Percentiles rank a stretch among this genome's conserved stretches.
Evolutionary conservation across 2,329 filamentous ascomycete species (phyloP).

Genomic region (Tolypocladium guangdongense): DNA sequence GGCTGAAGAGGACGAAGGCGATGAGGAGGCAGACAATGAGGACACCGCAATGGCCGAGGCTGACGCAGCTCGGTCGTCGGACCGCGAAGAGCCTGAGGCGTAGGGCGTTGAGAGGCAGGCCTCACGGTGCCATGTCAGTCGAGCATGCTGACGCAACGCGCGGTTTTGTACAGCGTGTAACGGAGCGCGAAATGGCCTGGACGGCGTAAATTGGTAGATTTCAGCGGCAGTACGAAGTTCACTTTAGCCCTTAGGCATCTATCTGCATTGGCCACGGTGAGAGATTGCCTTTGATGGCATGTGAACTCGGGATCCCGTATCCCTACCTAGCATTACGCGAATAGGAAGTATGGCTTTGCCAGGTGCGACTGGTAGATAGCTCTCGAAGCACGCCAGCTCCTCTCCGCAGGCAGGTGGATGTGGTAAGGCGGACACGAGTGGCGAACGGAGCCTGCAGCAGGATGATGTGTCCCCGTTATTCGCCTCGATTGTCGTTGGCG

Average conservation of each 20-base stretch:
- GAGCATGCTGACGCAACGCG: neutral
- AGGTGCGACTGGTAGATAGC: too few relatives aligned
- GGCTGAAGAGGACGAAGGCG: conserved; percentile 5
- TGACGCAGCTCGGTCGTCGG: neutral
- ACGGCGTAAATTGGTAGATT: neutral
- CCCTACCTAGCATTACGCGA: too few relatives aligned
- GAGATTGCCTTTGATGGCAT: too few relatives aligned
- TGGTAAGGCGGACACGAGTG: too few relatives aligned
- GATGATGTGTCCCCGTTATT: neutral
- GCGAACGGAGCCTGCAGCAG: too few relatives aligned
- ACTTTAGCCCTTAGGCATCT: neutral
- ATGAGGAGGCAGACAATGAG: conserved; percentile 3
- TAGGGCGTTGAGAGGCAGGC: conserved; percentile 1
- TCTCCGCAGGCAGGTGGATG: too few relatives aligned
- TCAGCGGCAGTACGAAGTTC: neutral
- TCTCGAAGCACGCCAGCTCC: too few relatives aligned
- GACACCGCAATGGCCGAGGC: conserved; percentile 2
- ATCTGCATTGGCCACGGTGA: too few relatives aligned
- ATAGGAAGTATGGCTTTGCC: too few relatives aligned
- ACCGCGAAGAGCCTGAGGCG: conserved; percentile 3
- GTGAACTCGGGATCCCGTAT: too few relatives aligned
- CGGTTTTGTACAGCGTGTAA: neutral
- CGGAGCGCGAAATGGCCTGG: neutral
- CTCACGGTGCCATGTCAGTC: neutral
- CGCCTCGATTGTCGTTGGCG: neutral